Evolutionary conservation across 2,329 filamentous ascomycete genomes (phyloP).

Genomic region (Grosmannia huntii): DNA sequence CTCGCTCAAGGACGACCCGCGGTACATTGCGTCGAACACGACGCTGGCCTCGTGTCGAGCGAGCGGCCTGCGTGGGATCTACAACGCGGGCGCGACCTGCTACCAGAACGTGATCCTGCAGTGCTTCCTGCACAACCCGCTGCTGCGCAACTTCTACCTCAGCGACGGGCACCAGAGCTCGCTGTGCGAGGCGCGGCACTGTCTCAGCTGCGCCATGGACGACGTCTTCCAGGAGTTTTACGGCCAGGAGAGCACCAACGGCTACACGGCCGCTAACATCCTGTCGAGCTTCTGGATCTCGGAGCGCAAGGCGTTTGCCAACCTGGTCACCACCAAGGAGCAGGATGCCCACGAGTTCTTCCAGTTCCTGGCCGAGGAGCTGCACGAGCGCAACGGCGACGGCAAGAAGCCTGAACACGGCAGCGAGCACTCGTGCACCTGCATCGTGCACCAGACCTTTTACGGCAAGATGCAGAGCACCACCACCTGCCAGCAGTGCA

Average conservation of each 20-base stretch:
- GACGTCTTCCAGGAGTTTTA: conserved; percentile 65
- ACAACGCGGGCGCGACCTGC: conserved; percentile 96
- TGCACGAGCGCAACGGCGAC: conserved; percentile 72
- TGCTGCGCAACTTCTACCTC: conserved; percentile 84
- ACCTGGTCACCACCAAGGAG: conserved; percentile 80
- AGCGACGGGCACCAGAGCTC: conserved; percentile 73
- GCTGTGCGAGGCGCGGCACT: conserved; percentile 54
- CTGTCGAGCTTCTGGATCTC: conserved; percentile 84
- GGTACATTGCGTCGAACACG: conserved; percentile 68
- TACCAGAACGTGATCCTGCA: conserved; percentile 96
- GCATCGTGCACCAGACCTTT: conserved; percentile 88
- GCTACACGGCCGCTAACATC: conserved; percentile 82
- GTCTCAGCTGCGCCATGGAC: conserved; percentile 58
- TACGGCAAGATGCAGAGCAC: conserved; percentile 85
- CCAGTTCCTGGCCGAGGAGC: conserved; percentile 83
- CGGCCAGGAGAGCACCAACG: conserved; percentile 65
- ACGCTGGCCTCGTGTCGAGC: conserved; percentile 54
- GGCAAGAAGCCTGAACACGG: conserved; percentile 47
- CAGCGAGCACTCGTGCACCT: conserved; percentile 59
- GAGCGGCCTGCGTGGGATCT: conserved; percentile 79
- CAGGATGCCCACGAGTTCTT: conserved; percentile 98
- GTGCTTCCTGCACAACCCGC: conserved; percentile 83
- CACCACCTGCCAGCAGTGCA: conserved; percentile 81
- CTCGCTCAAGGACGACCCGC: conserved; percentile 55
- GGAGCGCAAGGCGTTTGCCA: conserved; percentile 57